Percentiles rank a stretch among this genome's conserved stretches.
Conservation (phyloP, 139 green algal species). For the Pleodorina starrii region DNA sequence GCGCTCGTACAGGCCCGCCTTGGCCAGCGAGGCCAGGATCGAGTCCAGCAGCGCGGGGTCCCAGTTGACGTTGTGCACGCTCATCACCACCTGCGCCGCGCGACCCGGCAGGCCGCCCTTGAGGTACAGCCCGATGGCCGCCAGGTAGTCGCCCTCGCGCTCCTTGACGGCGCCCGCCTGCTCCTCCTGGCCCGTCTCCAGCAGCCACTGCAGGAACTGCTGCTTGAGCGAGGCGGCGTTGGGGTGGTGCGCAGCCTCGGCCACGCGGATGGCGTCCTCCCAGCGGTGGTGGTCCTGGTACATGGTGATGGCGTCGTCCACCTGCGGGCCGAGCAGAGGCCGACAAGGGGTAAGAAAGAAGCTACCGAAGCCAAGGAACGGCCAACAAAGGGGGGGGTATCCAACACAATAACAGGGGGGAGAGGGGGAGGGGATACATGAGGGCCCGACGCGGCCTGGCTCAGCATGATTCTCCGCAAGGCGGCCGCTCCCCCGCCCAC, state of each 20-base stretch:
- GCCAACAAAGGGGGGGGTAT: too few relatives aligned
- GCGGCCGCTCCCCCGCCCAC: too few relatives aligned
- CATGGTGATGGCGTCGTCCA: constrained; percentile 37
- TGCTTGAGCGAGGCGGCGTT: constrained; percentile 70
- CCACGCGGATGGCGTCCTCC: constrained; percentile 82
- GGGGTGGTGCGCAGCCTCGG: constrained; percentile 67
- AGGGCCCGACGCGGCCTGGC: too few relatives aligned
- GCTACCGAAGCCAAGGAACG: too few relatives aligned
- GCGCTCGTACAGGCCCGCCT: constrained; percentile 75
- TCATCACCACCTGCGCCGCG: constrained; percentile 74
- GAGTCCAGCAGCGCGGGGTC: constrained; percentile 74
- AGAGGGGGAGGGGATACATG: too few relatives aligned
- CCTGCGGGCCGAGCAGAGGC: too few relatives aligned
- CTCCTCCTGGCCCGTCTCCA: constrained; percentile 79
- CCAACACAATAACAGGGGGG: too few relatives aligned
- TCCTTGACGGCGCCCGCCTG: constrained; percentile 80
- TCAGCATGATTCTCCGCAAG: too few relatives aligned
- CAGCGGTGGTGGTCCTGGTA: constrained; percentile 75
- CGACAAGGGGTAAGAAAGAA: too few relatives aligned
- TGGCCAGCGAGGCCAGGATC: constrained; percentile 71
- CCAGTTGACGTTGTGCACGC: constrained; percentile 51
- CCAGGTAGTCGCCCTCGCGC: constrained; percentile 77
- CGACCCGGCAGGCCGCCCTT: constrained; percentile 80
- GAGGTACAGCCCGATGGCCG: constrained; percentile 86
- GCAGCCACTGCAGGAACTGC: constrained; percentile 75